Base-by-base conservation (phyloP, 192 early-diverging fungal genomes). In the Martensiomyces pterosporus region DNA sequence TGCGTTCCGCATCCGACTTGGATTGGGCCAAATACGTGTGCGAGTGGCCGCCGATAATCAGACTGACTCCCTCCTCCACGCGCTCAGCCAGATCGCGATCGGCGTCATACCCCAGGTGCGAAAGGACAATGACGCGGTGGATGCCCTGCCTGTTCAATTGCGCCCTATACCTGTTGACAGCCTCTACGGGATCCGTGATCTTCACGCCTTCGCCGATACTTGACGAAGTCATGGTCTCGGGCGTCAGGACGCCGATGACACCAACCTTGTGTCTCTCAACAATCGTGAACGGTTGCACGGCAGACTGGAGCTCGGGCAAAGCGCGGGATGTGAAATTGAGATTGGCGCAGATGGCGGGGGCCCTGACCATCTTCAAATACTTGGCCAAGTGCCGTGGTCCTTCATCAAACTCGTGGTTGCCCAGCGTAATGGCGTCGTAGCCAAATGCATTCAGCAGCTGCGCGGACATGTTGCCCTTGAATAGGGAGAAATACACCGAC, bases 321-420 rank as follows among this genome's bases (percentile, higher is more conserved):
- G 67, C 47, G 24, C 51, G 57, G 3, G 58, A 66, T 15, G 72
- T 27, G 29, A 61, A 65, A 21, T 85, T 77, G 35, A 89, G 65
- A 59, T 88, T 91, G 49, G 86, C 77, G 38, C 80, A 82, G 2
- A 91, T 56, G 12, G 85, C 75, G 7, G 86, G 82, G 39, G 83
- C 80, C 10, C 67, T 76, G 13, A 88, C 74, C 45, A 75, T 61
- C 21, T 60, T 57, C 67, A 83, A 53, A 55, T 81, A 86, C 8
- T 36, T 43, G 7, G 64, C 77, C n/a, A 86, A 56, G 48, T 78
- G 64, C 16, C 60, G 59, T 3, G 79, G 70, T 0, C 85, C 85
- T 9, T 71, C 67, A 62, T 91, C 89, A 40, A 86, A 88, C 61
- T 91, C 85, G 57, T 91, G 89, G 56, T 86, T 84, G 40, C 82